These are phyloP conservation scores for Alloteropsis angusta DNA, from an alignment of 202 grass and related monocot species.

Conservation along the genomic window DNA sequence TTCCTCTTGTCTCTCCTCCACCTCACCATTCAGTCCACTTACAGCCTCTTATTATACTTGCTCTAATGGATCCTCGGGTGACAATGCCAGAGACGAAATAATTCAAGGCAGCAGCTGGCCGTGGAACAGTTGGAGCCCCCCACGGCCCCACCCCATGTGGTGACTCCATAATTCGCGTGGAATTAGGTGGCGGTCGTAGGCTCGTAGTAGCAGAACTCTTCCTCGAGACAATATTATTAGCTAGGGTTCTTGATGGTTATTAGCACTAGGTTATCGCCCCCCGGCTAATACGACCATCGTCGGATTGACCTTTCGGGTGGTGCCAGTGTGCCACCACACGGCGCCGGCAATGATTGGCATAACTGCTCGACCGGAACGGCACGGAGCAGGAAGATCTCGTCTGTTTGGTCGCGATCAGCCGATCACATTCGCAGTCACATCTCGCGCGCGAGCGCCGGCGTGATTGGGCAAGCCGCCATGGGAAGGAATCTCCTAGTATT, in stretches of 20 bases:
- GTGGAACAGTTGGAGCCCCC: background rate
- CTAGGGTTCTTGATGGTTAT: background rate
- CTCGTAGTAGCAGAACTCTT: background rate
- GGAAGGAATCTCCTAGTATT: constrained; percentile 1
- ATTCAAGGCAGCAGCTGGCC: background rate
- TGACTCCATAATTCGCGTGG: background rate
- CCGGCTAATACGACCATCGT: background rate
- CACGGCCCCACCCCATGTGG: too few relatives aligned
- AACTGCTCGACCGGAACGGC: background rate
- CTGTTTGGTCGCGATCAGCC: background rate
- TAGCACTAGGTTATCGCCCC: background rate
- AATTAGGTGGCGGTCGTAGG: background rate
- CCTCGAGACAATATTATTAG: background rate
- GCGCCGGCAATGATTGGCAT: constrained; percentile 6
- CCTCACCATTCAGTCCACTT: too few relatives aligned
- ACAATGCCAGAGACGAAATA: background rate
- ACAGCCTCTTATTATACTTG: too few relatives aligned
- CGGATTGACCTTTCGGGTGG: constrained; percentile 4
- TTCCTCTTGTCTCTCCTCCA: too few relatives aligned
- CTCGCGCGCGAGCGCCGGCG: too few relatives aligned
- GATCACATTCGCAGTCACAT: background rate
- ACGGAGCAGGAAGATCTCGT: too few relatives aligned
- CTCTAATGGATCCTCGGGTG: background rate
- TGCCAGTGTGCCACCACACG: constrained; percentile 5
- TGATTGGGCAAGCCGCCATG: background rate